These are phyloP conservation scores for Pseudopyrenochaeta lycopersici DNA, from an alignment of 2,329 filamentous ascomycete genomes.

Conservation along the genomic window DNA sequence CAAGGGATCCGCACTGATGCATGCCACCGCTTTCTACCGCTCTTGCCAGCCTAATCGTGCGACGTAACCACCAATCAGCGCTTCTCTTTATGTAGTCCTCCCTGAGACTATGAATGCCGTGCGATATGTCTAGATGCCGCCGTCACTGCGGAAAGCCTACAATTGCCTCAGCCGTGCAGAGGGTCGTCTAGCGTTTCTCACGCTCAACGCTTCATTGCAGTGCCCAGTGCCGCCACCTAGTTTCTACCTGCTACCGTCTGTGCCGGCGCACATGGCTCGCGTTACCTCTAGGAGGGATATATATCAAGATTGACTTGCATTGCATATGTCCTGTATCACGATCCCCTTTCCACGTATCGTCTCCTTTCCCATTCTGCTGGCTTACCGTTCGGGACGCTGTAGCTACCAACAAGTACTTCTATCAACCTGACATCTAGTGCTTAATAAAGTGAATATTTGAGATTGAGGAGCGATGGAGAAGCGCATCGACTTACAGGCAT, in stretches of 20 bases:
- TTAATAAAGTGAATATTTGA: background rate
- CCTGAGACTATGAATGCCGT: constrained; percentile 38
- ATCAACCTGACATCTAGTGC: constrained; percentile 1
- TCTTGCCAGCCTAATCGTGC: constrained; percentile 31
- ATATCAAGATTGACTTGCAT: constrained; percentile 47
- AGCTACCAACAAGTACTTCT: constrained; percentile 4
- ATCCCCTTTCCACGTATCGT: constrained; percentile 21
- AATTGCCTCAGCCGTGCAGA: constrained; percentile 29
- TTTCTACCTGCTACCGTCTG: constrained; percentile 27
- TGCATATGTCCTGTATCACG: constrained; percentile 45
- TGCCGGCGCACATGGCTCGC: constrained; percentile 43
- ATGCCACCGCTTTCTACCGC: constrained; percentile 43
- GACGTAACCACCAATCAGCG: constrained; percentile 37
- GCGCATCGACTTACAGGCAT: constrained; percentile 34
- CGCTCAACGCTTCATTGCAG: constrained; percentile 22
- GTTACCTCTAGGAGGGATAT: constrained; percentile 39
- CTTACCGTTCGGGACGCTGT: constrained; percentile 17
- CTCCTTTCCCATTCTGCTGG: constrained; percentile 25
- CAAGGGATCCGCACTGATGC: constrained; percentile 42
- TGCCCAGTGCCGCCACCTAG: constrained; percentile 31
- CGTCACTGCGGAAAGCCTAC: constrained; percentile 41
- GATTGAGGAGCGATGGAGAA: constrained; percentile 38
- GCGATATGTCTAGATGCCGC: constrained; percentile 42
- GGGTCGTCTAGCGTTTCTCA: constrained; percentile 24
- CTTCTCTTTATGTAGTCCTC: constrained; percentile 21